Conservation (phyloP, 371 early-diverging fungal genomes). For the Globomyces sp. region DNA sequence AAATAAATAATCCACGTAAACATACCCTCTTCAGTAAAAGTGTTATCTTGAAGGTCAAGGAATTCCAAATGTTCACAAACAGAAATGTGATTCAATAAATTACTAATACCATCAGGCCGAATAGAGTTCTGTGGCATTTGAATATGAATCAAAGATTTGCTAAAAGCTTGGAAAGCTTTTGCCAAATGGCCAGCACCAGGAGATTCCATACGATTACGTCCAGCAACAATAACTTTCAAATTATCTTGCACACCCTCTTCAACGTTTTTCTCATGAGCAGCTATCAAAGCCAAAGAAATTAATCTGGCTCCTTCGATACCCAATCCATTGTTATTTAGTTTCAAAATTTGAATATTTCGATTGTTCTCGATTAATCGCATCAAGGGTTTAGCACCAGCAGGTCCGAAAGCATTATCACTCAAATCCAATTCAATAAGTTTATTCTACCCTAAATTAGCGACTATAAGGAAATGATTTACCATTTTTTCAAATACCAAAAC, state of each 20-base stretch:
- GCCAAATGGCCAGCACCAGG: constrained; percentile 54
- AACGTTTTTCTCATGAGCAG: constrained; percentile 64
- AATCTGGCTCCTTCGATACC: constrained; percentile 79
- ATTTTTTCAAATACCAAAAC: constrained; percentile 81
- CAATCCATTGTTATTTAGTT: constrained; percentile 95
- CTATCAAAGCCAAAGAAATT: constrained; percentile 81
- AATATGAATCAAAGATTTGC: constrained; percentile 68
- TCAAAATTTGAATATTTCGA: constrained; percentile 71
- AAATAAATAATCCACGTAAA: constrained; percentile 8
- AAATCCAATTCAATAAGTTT: constrained; percentile 78
- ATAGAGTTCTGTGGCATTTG: constrained; percentile 97
- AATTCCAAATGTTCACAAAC: constrained; percentile 66
- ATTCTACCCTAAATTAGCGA: constrained; percentile 25
- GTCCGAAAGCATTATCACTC: constrained; percentile 98
- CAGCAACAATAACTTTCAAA: constrained; percentile 79
- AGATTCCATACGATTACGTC: constrained; percentile 90
- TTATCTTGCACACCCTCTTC: constrained; percentile 63
- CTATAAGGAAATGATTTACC: constrained; percentile 6
- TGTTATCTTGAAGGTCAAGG: constrained; percentile 96
- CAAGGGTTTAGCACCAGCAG: constrained; percentile 83
- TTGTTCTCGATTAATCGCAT: constrained; percentile 78
- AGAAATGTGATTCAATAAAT: constrained; percentile 53
- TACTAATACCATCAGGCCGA: constrained; percentile 85
- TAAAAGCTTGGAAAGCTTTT: constrained; percentile 77
- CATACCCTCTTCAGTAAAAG: constrained; percentile 65